phyloP scores from a whole-genome alignment of 169 alveolate species.

The Babesia caballi region DNA sequence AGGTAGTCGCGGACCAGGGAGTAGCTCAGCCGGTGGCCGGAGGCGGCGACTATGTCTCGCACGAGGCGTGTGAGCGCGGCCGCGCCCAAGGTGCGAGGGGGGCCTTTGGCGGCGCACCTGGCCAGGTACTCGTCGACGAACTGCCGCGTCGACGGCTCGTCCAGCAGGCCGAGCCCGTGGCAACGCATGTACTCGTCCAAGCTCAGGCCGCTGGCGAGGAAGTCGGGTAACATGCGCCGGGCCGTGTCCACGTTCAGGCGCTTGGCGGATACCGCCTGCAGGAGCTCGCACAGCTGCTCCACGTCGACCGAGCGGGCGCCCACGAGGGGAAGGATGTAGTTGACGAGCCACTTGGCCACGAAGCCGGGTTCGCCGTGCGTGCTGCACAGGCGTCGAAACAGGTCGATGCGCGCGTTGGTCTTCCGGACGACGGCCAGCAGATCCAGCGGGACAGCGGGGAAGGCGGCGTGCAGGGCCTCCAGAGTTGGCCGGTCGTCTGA shows the following conservation, averaged over 20 bases:
- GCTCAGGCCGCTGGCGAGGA: constrained; percentile 13
- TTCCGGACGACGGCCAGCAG: constrained; percentile 33
- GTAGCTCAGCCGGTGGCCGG: constrained; percentile 13
- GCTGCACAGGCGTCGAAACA: constrained; percentile 12
- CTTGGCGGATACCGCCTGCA: constrained; percentile 17
- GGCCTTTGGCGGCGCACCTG: neutral
- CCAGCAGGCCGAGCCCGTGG: constrained; percentile 18
- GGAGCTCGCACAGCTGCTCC: constrained; percentile 29
- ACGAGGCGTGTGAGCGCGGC: neutral
- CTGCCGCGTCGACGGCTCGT: constrained; percentile 8
- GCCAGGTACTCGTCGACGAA: constrained; percentile 23
- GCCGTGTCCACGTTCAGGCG: constrained; percentile 30
- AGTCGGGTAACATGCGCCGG: constrained; percentile 5
- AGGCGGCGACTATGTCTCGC: constrained; percentile 9
- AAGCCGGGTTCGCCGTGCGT: constrained; percentile 18
- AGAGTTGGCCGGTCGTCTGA: neutral
- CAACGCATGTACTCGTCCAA: constrained; percentile 29
- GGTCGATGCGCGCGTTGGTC: neutral
- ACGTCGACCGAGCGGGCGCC: neutral
- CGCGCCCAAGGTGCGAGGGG: neutral
- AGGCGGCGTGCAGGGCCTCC: constrained; percentile 6
- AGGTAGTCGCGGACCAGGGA: constrained; percentile 1
- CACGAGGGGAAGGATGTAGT: constrained; percentile 35
- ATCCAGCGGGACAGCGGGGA: constrained; percentile 32
- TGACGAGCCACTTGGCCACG: constrained; percentile 57